Evolutionary conservation across 2,329 filamentous ascomycete species (phyloP).

Genomic region (Ophiognomonia clavigignenti-juglandacearum): DNA sequence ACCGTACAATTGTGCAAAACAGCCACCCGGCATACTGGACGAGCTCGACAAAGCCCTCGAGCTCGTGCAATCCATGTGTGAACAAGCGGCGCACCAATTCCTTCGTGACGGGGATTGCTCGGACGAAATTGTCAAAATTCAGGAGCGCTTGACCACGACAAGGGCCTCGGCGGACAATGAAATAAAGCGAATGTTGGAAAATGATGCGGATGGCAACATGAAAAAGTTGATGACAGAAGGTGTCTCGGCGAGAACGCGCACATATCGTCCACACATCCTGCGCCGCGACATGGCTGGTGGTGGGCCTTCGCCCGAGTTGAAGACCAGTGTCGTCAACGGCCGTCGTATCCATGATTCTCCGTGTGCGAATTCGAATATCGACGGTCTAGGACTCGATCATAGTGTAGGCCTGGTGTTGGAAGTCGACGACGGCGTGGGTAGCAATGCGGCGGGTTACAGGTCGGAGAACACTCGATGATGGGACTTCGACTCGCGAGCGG

Average conservation of each 20-base stretch:
- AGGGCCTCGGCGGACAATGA: constrained; percentile 56
- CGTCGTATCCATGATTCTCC: constrained; percentile 5
- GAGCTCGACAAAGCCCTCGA: constrained; percentile 74
- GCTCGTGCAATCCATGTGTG: constrained; percentile 73
- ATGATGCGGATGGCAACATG: constrained; percentile 41
- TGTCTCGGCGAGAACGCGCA: constrained; percentile 37
- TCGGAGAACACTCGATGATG: too few relatives aligned
- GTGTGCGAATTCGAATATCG: not conserved
- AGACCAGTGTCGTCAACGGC: constrained; percentile 17
- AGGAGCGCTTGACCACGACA: constrained; percentile 59
- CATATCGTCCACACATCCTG: constrained; percentile 49
- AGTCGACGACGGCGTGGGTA: constrained; percentile 37
- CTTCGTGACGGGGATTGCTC: constrained; percentile 81
- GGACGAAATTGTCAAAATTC: constrained; percentile 68
- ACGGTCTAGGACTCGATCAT: not conserved
- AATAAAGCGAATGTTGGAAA: constrained; percentile 48
- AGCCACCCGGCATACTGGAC: constrained; percentile 56
- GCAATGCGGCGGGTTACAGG: too few relatives aligned
- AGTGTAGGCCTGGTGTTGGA: constrained; percentile 22
- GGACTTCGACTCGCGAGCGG: too few relatives aligned
- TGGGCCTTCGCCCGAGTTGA: constrained; percentile 18
- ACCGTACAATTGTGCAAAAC: constrained; percentile 23
- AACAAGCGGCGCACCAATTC: constrained; percentile 83
- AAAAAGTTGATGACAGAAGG: constrained; percentile 29
- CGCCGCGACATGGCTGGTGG: constrained; percentile 33